Conservation (phyloP, 2,329 filamentous ascomycete genomes). For the Ophiostoma fasciatum region DNA sequence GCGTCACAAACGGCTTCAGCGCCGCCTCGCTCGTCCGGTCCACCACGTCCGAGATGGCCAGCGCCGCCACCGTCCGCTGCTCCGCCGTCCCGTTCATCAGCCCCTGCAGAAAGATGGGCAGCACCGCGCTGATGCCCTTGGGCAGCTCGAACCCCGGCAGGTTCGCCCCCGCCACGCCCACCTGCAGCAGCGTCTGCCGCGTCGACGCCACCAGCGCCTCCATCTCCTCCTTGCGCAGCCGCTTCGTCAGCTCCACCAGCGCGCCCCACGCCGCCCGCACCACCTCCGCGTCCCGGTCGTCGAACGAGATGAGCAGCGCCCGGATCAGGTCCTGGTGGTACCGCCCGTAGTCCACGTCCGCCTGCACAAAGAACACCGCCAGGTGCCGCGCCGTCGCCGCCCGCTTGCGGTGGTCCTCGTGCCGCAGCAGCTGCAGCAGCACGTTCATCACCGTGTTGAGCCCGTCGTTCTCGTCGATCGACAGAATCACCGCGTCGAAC, state of each 20-base stretch:
- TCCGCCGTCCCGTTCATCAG: slow-evolving; percentile 92
- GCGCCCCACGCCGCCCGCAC: slow-evolving; percentile 84
- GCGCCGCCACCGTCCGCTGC: slow-evolving; percentile 78
- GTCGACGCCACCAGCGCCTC: slow-evolving; percentile 80
- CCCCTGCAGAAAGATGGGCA: slow-evolving; percentile 95
- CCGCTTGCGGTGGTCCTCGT: slow-evolving; percentile 79
- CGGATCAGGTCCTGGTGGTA: slow-evolving; percentile 95
- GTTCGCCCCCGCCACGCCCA: slow-evolving; percentile 73
- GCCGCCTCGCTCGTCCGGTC: slow-evolving; percentile 80
- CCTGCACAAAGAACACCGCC: slow-evolving; percentile 68
- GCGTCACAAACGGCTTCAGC: slow-evolving; percentile 87
- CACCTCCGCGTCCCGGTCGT: slow-evolving; percentile 68
- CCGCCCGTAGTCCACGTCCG: slow-evolving; percentile 78
- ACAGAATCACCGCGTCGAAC: slow-evolving; percentile 80
- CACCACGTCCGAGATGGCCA: slow-evolving; percentile 90
- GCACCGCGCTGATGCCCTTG: slow-evolving; percentile 90
- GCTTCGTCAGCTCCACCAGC: slow-evolving; percentile 74
- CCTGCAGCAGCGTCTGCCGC: slow-evolving; percentile 69
- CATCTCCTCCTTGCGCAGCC: slow-evolving; percentile 94
- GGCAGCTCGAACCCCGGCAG: slow-evolving; percentile 81
- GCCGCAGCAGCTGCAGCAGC: slow-evolving; percentile 73
- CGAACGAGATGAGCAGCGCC: slow-evolving; percentile 78
- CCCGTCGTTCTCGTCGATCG: slow-evolving; percentile 91
- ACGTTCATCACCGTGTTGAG: slow-evolving; percentile 93
- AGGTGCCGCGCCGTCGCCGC: slow-evolving; percentile 66